Conservation (phyloP, 352 stramenopile genomes). For the Pythium pyrilobum region DNA sequence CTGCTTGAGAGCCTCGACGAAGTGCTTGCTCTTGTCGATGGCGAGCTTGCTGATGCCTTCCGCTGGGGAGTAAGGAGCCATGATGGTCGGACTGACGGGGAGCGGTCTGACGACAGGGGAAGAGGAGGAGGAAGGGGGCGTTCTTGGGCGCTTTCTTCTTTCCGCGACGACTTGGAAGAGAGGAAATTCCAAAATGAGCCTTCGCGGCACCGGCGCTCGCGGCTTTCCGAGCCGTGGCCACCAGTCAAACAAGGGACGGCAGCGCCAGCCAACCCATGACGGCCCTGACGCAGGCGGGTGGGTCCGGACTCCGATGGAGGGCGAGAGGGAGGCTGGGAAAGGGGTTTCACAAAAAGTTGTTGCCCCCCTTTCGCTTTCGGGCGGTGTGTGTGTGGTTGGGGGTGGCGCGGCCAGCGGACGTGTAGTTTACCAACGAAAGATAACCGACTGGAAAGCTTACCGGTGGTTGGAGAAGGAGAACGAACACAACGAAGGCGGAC, state of each 20-base stretch:
- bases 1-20: constrained; percentile 79
- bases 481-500: constrained; percentile 1
- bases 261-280: constrained; percentile 12
- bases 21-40: constrained; percentile 90
- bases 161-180: constrained; percentile 27
- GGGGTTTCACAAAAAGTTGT: constrained; percentile 5
- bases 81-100: constrained; percentile 33
- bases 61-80: constrained; percentile 79
- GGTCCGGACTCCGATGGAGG: no score
- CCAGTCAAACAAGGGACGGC: constrained; percentile 3
- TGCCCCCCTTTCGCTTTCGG: constrained; percentile 5
- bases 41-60: constrained; percentile 81
- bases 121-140: constrained; percentile 17
- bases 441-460: not conserved
- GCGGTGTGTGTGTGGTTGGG: constrained; percentile 8
- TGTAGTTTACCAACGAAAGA: constrained; percentile 2
- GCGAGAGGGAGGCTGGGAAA: constrained; percentile 10
- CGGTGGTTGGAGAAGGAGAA: not conserved
- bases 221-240: not conserved
- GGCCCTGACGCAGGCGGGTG: no score
- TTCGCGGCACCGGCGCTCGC: not conserved
- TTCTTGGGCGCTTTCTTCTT: constrained; percentile 23
- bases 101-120: constrained; percentile 14
- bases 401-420: not conserved
- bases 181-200: constrained; percentile 82